phyloP scores from a whole-genome alignment of 306 rosid species.

The Oemleria cerasiformis region DNA sequence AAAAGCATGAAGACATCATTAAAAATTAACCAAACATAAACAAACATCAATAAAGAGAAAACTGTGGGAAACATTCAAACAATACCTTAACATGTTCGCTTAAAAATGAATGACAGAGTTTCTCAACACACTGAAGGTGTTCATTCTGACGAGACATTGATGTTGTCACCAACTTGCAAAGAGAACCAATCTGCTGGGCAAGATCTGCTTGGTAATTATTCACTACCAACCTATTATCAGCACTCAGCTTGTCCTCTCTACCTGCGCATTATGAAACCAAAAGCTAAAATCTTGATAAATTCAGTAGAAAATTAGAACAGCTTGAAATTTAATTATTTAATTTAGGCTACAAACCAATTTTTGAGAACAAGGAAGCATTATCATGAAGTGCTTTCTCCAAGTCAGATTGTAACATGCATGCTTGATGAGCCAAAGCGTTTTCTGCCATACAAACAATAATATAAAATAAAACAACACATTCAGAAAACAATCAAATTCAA shows the following conservation, averaged over 20 bases:
- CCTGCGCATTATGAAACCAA: constrained; percentile 34
- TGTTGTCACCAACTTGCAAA: constrained; percentile 60
- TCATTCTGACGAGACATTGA: constrained; percentile 68
- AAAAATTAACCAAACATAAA: neutral
- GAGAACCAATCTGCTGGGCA: constrained; percentile 63
- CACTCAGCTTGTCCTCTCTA: constrained; percentile 74
- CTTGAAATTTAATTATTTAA: constrained; percentile 8
- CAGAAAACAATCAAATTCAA: neutral
- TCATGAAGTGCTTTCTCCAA: constrained; percentile 80
- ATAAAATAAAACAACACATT: neutral
- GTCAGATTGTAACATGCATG: constrained; percentile 69
- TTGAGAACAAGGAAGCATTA: constrained; percentile 64
- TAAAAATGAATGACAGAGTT: constrained; percentile 60
- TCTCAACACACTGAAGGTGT: constrained; percentile 74
- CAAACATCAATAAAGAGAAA: neutral
- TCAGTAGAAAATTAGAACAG: neutral
- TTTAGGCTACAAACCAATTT: constrained; percentile 59
- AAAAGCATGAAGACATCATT: neutral
- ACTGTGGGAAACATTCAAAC: neutral
- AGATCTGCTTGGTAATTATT: constrained; percentile 74
- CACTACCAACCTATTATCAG: constrained; percentile 69
- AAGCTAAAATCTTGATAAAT: neutral
- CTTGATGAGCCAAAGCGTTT: constrained; percentile 84
- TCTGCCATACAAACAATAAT: constrained; percentile 48
- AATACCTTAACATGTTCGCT: constrained; percentile 67